phyloP scores from a whole-genome alignment of 305 asterid species.

The Andrographis paniculata region DNA sequence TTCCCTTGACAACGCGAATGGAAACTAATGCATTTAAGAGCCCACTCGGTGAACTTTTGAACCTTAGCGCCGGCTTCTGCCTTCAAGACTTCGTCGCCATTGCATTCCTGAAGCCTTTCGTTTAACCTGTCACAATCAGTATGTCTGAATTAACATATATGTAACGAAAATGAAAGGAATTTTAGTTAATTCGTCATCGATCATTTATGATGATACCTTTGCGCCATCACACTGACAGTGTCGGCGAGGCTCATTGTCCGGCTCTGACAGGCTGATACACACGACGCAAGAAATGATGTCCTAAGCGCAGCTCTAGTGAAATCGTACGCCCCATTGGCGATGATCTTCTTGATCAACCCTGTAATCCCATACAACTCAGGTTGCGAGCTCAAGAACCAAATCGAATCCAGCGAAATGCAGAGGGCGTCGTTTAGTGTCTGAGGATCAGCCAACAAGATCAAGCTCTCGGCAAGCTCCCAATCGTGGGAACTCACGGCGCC shows the following conservation, averaged over 20 bases:
- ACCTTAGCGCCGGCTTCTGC: constrained; percentile 98
- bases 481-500: constrained; percentile 86
- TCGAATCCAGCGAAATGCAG: constrained; percentile 83
- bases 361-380: constrained; percentile 73
- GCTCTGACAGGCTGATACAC: constrained; percentile 97
- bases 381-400: constrained; percentile 80
- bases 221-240: constrained; percentile 93
- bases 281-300: constrained; percentile 95
- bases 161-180: too few species aligned
- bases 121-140: constrained; percentile 55
- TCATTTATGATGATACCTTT: constrained; percentile 53
- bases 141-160: too few species aligned
- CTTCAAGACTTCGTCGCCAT: constrained; percentile 86
- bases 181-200: too few species aligned
- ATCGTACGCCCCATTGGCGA: constrained; percentile 79
- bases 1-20: constrained; percentile 92
- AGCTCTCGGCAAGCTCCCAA: constrained; percentile 91
- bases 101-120: constrained; percentile 91
- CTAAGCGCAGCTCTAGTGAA: constrained; percentile 87
- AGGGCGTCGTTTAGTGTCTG: constrained; percentile 84
- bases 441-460: constrained; percentile 81
- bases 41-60: constrained; percentile 97
- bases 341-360: constrained; percentile 70
- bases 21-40: constrained; percentile 93
- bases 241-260: constrained; percentile 92